These are phyloP conservation scores for Aspergillus cristatus DNA, from an alignment of 495 filamentous ascomycete genomes.

Conservation along the genomic window DNA sequence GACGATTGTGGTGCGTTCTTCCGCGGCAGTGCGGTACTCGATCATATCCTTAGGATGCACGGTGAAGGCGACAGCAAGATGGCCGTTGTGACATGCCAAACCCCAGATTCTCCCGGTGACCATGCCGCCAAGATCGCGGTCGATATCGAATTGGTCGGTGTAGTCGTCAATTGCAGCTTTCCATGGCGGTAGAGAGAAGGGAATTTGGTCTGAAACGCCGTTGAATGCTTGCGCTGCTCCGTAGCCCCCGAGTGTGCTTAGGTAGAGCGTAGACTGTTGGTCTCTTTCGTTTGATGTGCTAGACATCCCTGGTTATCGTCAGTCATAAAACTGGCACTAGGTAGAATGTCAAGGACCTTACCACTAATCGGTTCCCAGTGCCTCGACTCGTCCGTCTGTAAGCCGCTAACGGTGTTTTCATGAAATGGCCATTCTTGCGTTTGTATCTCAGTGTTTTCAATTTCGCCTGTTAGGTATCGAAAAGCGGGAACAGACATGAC, in stretches of 20 bases:
- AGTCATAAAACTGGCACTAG: no score
- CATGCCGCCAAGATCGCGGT: slow-evolving; percentile 35
- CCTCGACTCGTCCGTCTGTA: slow-evolving; percentile 3
- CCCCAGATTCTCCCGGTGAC: slow-evolving; percentile 41
- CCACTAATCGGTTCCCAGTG: slow-evolving; percentile 27
- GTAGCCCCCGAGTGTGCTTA: slow-evolving; percentile 24
- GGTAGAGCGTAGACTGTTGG: slow-evolving; percentile 19
- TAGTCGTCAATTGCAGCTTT: slow-evolving; percentile 20
- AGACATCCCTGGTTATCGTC: no score
- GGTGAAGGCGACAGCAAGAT: slow-evolving; percentile 33
- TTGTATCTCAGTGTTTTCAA: neutral
- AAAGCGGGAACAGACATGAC: slow-evolving; percentile 13
- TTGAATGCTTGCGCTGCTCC: slow-evolving; percentile 6
- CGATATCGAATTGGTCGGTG: slow-evolving; percentile 35
- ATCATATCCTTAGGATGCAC: slow-evolving; percentile 44
- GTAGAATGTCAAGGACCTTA: slow-evolving; percentile 5
- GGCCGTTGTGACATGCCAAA: slow-evolving; percentile 30
- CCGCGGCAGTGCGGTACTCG: slow-evolving; percentile 36
- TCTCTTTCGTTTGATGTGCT: no score
- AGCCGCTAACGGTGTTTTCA: slow-evolving; percentile 3
- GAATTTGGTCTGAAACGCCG: neutral
- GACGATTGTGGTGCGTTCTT: slow-evolving; percentile 28
- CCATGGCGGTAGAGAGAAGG: slow-evolving; percentile 18
- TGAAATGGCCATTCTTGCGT: slow-evolving; percentile 15
- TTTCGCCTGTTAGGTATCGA: slow-evolving; percentile 9